Percentiles rank a stretch among this genome's conserved stretches.
Conservation (phyloP, 805 yeast genomes). For the Nakazawaea wickerhamii region DNA sequence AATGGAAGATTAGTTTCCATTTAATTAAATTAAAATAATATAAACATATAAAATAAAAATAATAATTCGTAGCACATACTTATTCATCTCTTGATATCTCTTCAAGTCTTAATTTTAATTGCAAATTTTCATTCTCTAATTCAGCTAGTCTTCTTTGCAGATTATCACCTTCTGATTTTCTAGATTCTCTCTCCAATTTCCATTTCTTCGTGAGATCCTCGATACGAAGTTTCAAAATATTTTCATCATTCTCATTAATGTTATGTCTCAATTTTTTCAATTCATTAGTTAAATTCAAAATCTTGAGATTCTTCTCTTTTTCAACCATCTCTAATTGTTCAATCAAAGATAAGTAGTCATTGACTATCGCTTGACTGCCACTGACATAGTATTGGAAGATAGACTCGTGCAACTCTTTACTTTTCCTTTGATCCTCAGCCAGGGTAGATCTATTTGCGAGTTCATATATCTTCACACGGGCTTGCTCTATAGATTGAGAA, state of each 20-base stretch:
- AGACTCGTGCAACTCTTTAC: conserved; percentile 29
- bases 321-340: conserved; percentile 4
- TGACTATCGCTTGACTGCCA: conserved; percentile 53
- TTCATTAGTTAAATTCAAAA: conserved; percentile 4
- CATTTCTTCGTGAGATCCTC: conserved; percentile 60
- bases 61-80: no score
- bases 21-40: no score
- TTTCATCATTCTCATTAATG: neutral
- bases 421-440: conserved; percentile 18
- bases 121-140: conserved; percentile 49
- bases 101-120: conserved; percentile 26
- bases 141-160: conserved; percentile 46
- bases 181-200: conserved; percentile 67
- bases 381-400: conserved; percentile 45
- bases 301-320: neutral
- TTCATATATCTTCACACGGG: conserved; percentile 43
- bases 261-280: neutral
- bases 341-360: conserved; percentile 40
- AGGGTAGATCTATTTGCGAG: conserved; percentile 27
- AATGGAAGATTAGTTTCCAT: conserved; percentile 25
- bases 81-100: neutral
- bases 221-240: conserved; percentile 41
- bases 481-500: conserved; percentile 52
- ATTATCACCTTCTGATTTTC: conserved; percentile 55
- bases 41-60: no score